Percentiles rank a stretch among this genome's conserved stretches.
phyloP scores from a whole-genome alignment of 75 land plant species.

The Picea sitchensis region DNA sequence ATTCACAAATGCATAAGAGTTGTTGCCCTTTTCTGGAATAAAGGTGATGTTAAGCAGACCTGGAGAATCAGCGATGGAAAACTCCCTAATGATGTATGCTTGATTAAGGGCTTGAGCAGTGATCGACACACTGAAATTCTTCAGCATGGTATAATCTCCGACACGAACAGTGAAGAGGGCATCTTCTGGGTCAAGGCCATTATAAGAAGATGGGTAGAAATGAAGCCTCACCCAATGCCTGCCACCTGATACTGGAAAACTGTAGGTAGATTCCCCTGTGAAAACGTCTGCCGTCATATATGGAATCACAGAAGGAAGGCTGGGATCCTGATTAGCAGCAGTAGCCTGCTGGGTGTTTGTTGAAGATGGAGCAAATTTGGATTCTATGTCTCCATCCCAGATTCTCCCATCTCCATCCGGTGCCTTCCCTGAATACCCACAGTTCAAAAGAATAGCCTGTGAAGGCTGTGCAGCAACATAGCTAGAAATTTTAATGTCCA shows the following conservation, averaged over 20 bases:
- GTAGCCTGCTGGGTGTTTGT: not conserved
- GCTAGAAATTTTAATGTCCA: no score
- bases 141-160: constrained; percentile 18
- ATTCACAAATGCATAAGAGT: constrained; percentile 60
- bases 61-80: constrained; percentile 37
- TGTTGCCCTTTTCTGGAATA: constrained; percentile 23
- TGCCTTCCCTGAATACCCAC: constrained; percentile 11
- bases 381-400: constrained; percentile 19
- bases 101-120: constrained; percentile 41
- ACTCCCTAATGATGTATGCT: constrained; percentile 55
- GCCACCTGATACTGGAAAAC: constrained; percentile 25
- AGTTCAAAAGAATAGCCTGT: constrained; percentile 16
- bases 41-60: constrained; percentile 44
- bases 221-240: constrained; percentile 57
- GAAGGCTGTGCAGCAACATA: not conserved
- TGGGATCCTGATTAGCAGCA: constrained; percentile 17
- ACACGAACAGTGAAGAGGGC: no score
- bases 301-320: constrained; percentile 52
- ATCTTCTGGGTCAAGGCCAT: not conserved
- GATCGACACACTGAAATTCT: constrained; percentile 46
- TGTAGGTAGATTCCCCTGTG: constrained; percentile 28
- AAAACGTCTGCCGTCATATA: constrained; percentile 62
- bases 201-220: constrained; percentile 57
- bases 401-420: constrained; percentile 6
- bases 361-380: constrained; percentile 1